Percentiles rank a stretch among this genome's conserved stretches.
Conservation (phyloP, 306 rosid species). For the Quercus parvula region DNA sequence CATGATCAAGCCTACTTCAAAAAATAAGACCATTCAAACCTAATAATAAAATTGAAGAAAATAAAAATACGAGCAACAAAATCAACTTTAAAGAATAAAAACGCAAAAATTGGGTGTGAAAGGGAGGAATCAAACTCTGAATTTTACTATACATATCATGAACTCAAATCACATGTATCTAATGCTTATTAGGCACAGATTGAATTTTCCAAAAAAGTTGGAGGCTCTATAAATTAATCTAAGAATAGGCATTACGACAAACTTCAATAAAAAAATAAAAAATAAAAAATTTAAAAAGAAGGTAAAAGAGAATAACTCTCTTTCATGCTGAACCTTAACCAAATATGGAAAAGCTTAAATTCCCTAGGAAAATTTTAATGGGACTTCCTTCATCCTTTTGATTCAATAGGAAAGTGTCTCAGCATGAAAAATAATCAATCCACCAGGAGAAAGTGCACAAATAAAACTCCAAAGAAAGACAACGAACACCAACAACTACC, state of each 20-base stretch:
- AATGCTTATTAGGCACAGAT: no score
- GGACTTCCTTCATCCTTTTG: slow-evolving; percentile 91
- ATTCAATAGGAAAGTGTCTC: slow-evolving; percentile 96
- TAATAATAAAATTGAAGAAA: background rate
- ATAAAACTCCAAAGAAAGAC: slow-evolving; percentile 7
- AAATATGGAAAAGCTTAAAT: background rate
- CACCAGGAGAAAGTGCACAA: background rate
- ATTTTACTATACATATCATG: no score
- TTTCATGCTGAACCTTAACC: background rate
- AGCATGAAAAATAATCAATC: slow-evolving; percentile 78
- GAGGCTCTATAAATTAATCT: no score
- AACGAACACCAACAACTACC: slow-evolving; percentile 10
- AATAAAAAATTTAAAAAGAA: no score
- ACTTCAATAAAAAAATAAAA: no score
- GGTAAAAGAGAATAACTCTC: background rate
- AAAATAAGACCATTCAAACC: background rate
- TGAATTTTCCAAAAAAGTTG: no score
- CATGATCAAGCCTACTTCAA: background rate
- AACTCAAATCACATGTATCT: no score
- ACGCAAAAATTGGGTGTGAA: no score
- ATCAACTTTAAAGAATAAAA: no score
- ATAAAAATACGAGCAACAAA: background rate
- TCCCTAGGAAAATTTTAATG: slow-evolving; percentile 14
- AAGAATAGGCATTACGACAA: no score
- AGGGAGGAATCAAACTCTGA: no score